Percentiles rank a stretch among this genome's conserved stretches.
These are phyloP conservation scores for Aspergillus sp. DNA, from an alignment of 2,329 filamentous ascomycete genomes.

Conservation along the genomic window DNA sequence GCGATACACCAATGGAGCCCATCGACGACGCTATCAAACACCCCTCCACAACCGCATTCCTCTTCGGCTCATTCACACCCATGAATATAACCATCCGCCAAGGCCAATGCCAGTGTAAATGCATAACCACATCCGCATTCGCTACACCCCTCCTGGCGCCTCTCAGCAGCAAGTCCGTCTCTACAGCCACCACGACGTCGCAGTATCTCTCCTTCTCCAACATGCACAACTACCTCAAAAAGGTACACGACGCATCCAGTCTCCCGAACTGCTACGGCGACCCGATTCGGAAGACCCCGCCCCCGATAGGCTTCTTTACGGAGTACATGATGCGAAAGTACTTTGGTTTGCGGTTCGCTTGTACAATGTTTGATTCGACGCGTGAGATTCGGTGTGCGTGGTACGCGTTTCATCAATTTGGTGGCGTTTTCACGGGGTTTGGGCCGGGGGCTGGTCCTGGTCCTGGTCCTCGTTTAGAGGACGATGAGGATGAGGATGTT, in stretches of 20 bases:
- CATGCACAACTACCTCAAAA: background rate
- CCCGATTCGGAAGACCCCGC: background rate
- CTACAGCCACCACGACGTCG: background rate
- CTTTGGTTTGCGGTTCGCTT: background rate
- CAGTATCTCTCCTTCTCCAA: background rate
- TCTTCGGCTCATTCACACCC: slow-evolving; percentile 1
- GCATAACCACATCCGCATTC: background rate
- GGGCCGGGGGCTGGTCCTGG: background rate
- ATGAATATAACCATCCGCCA: background rate
- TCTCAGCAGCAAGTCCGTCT: background rate
- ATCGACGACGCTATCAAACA: background rate
- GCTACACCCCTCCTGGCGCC: background rate
- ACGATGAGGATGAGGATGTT: too few relatives aligned
- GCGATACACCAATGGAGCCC: background rate
- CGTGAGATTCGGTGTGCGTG: background rate
- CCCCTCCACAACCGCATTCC: background rate
- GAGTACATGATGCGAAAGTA: slow-evolving; percentile 10
- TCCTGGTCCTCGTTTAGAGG: background rate
- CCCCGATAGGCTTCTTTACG: background rate
- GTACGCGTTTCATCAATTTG: slow-evolving; percentile 1
- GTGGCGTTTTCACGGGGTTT: background rate
- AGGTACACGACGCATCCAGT: background rate
- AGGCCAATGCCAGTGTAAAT: background rate
- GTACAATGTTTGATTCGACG: background rate
- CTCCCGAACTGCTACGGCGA: slow-evolving; percentile 3